Evolutionary conservation across 1,284 basidiomycete genomes (phyloP).

Genomic region (Leccinum holopus): DNA sequence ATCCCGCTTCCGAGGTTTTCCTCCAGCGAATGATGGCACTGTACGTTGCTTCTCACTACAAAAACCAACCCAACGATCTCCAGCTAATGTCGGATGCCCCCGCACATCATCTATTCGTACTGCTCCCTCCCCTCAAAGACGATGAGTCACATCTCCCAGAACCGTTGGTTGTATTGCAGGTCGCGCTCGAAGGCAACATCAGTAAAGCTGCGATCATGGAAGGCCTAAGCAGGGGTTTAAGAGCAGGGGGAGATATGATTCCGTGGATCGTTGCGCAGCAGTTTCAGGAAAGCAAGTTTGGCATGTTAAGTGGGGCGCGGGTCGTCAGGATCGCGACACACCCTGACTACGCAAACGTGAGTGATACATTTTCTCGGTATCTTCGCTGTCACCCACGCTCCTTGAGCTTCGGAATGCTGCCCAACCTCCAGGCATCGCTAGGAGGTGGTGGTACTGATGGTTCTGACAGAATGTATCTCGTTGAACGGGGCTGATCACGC

Average conservation of each 20-base stretch:
- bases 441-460: neutral
- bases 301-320: constrained; percentile 86
- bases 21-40: constrained; percentile 98
- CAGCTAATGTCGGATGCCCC: constrained; percentile 97
- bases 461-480: neutral
- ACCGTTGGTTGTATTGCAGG: constrained; percentile 93
- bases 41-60: constrained; percentile 98
- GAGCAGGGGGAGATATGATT: constrained; percentile 95
- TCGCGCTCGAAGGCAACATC: constrained; percentile 95
- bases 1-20: constrained; percentile 96
- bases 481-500: constrained; percentile 7
- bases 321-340: constrained; percentile 96
- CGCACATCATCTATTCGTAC: constrained; percentile 94
- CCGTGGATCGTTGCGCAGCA: constrained; percentile 97
- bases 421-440: neutral
- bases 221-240: constrained; percentile 74
- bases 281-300: constrained; percentile 97
- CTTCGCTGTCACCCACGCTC: neutral
- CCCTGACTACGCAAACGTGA: constrained; percentile 87
- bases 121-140: constrained; percentile 88
- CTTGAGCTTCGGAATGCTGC: neutral
- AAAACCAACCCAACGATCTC: constrained; percentile 98
- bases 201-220: constrained; percentile 86
- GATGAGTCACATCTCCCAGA: constrained; percentile 87
- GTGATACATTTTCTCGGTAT: constrained; percentile 28